phyloP scores from a whole-genome alignment of 1,284 basidiomycete genomes.

The Puccinia sorghi region DNA sequence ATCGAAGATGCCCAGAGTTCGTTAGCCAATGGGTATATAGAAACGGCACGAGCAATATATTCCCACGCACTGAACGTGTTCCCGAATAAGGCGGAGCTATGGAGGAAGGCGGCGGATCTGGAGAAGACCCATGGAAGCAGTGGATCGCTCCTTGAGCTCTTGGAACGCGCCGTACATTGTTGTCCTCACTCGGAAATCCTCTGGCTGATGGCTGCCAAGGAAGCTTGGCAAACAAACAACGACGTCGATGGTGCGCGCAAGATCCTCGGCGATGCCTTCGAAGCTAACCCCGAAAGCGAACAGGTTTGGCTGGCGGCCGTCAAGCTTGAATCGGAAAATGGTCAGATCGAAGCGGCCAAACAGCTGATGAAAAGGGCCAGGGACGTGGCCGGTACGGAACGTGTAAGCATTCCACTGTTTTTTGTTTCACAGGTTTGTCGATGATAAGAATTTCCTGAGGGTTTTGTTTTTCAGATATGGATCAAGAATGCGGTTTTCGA shows the following conservation, averaged over 20 bases:
- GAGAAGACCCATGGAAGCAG: slow-evolving; percentile 86
- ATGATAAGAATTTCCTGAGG: neutral
- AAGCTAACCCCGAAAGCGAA: slow-evolving; percentile 93
- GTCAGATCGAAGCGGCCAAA: slow-evolving; percentile 78
- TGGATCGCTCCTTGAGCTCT: slow-evolving; percentile 77
- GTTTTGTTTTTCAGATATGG: slow-evolving; percentile 72
- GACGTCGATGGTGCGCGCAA: slow-evolving; percentile 83
- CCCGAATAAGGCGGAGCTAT: slow-evolving; percentile 77
- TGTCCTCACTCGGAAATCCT: slow-evolving; percentile 92
- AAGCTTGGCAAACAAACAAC: slow-evolving; percentile 78
- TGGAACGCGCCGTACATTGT: slow-evolving; percentile 77
- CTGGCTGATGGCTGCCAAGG: slow-evolving; percentile 96
- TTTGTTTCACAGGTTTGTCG: neutral
- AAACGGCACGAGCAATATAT: slow-evolving; percentile 80
- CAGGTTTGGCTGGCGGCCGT: slow-evolving; percentile 96
- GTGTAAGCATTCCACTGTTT: slow-evolving; percentile 64
- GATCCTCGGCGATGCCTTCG: slow-evolving; percentile 84
- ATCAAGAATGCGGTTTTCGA: slow-evolving; percentile 97
- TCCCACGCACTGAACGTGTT: slow-evolving; percentile 89
- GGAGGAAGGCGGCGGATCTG: slow-evolving; percentile 85
- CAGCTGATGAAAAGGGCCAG: slow-evolving; percentile 84
- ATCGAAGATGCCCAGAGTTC: slow-evolving; percentile 83
- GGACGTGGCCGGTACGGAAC: slow-evolving; percentile 81
- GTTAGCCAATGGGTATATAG: slow-evolving; percentile 72
- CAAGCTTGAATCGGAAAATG: slow-evolving; percentile 91